A percentile compares a stretch with the other conserved stretches of the same genome.
Conservation (phyloP, 345 rosid species). For the Pistacia atlantica region DNA sequence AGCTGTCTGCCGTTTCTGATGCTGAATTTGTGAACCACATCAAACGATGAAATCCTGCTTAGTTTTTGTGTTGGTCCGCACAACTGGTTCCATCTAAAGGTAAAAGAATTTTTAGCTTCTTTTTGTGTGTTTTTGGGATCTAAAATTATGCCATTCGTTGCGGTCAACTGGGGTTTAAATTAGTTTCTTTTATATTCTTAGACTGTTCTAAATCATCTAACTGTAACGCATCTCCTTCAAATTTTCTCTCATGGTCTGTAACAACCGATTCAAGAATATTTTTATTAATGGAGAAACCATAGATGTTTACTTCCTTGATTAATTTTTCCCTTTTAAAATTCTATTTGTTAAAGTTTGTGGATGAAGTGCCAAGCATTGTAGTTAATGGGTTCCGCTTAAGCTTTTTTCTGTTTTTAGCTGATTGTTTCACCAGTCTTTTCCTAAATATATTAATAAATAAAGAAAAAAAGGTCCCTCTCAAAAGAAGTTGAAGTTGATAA, state of each 20-base stretch:
- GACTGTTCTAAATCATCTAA: slow-evolving; percentile 48
- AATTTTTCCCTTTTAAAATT: background rate
- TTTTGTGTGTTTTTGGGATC: slow-evolving; percentile 41
- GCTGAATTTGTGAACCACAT: slow-evolving; percentile 49
- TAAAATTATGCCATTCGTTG: slow-evolving; percentile 31
- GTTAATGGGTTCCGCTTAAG: slow-evolving; percentile 17
- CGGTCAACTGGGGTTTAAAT: slow-evolving; percentile 21
- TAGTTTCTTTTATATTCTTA: slow-evolving; percentile 29
- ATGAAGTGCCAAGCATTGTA: background rate
- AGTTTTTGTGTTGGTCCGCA: slow-evolving; percentile 8
- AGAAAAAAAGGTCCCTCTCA: slow-evolving; percentile 11
- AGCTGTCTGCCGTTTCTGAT: slow-evolving; percentile 74
- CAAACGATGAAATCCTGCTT: slow-evolving; percentile 30
- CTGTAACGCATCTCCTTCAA: slow-evolving; percentile 37
- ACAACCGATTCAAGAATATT: slow-evolving; percentile 36
- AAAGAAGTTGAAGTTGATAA: slow-evolving; percentile 17
- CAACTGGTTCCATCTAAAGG: slow-evolving; percentile 42
- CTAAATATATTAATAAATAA: background rate
- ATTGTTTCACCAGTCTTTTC: slow-evolving; percentile 21
- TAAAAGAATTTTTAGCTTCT: slow-evolving; percentile 40
- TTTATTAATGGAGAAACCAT: slow-evolving; percentile 19
- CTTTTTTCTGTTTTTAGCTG: slow-evolving; percentile 6
- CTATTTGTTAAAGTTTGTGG: background rate
- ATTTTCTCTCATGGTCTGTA: slow-evolving; percentile 34
- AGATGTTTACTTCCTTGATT: background rate